These are phyloP conservation scores for Penicillium coprophilum DNA, from an alignment of 495 filamentous ascomycete genomes.

Conservation along the genomic window DNA sequence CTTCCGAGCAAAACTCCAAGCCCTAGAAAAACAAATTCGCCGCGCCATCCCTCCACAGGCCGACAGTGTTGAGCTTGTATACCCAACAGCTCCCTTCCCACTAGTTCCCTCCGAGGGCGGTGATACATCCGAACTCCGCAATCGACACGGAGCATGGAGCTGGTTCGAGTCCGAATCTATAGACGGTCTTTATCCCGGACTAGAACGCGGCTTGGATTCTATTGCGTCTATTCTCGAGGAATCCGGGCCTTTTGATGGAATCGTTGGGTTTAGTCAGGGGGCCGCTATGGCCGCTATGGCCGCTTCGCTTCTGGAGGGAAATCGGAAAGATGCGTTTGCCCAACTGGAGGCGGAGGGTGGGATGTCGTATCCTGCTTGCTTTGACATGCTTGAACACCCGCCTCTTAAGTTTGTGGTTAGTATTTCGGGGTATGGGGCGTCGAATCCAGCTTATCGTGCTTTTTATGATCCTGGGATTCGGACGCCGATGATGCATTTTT, in stretches of 20 bases:
- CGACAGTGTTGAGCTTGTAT: background rate
- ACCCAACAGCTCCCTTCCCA: slow-evolving; percentile 13
- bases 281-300: slow-evolving; percentile 16
- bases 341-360: background rate
- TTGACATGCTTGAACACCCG: background rate
- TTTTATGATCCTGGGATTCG: too few species aligned
- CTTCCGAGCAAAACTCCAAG: slow-evolving; percentile 13
- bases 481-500: too few species aligned
- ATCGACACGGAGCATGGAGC: slow-evolving; percentile 9
- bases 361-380: slow-evolving; percentile 7
- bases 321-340: background rate
- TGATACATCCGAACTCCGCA: slow-evolving; percentile 8
- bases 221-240: slow-evolving; percentile 10
- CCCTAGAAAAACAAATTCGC: slow-evolving; percentile 10
- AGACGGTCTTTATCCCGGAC: slow-evolving; percentile 1
- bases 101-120: background rate
- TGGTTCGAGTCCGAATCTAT: slow-evolving; percentile 10
- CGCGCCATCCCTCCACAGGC: background rate
- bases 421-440: too few species aligned
- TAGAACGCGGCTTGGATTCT: background rate
- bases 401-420: too few species aligned
- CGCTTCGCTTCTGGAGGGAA: slow-evolving; percentile 10
- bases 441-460: too few species aligned
- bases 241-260: slow-evolving; percentile 38
- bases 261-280: slow-evolving; percentile 37